Evolutionary conservation across 164 flowering plant species (phyloP).

Genomic region (Warburgia ugandensis): DNA sequence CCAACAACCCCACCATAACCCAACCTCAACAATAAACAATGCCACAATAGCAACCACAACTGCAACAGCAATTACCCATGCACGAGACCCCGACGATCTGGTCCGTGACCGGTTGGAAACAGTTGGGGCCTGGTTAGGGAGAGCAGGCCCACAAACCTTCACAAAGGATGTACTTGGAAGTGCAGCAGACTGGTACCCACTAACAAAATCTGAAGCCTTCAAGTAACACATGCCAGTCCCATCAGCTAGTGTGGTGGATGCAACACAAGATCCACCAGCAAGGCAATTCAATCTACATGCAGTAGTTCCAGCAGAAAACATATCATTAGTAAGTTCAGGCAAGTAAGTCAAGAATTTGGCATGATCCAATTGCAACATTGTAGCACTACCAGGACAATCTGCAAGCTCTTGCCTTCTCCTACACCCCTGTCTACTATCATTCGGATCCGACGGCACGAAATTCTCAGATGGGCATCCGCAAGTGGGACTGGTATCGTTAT

Average conservation of each 20-base stretch:
- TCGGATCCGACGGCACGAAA: conserved; percentile 53
- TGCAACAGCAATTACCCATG: conserved; percentile 16
- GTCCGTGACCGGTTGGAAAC: background rate
- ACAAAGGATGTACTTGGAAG: conserved; percentile 67
- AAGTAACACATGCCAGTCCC: conserved; percentile 64
- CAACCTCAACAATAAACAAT: conserved; percentile 17
- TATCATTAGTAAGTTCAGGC: conserved; percentile 40
- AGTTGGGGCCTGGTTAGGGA: conserved; percentile 25
- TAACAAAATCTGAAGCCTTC: conserved; percentile 38
- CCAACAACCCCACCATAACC: conserved; percentile 29
- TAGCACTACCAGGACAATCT: conserved; percentile 39
- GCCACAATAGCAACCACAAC: conserved; percentile 15
- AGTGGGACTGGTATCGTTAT: conserved; percentile 43
- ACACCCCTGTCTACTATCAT: conserved; percentile 63
- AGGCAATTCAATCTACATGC: conserved; percentile 65
- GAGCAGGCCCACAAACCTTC: conserved; percentile 56
- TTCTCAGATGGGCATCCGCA: conserved; percentile 75
- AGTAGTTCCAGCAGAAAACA: conserved; percentile 32
- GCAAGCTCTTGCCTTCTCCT: conserved; percentile 54
- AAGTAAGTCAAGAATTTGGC: conserved; percentile 51
- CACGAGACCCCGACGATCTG: conserved; percentile 4
- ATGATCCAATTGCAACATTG: conserved; percentile 50
- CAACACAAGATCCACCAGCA: conserved; percentile 36
- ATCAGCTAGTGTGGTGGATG: conserved; percentile 59
- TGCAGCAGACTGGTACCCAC: conserved; percentile 61